A percentile compares a stretch with the other conserved stretches of the same genome.
These are phyloP conservation scores for Blastocystis sp. DNA, from an alignment of 352 stramenopile genomes.

Conservation along the genomic window DNA sequence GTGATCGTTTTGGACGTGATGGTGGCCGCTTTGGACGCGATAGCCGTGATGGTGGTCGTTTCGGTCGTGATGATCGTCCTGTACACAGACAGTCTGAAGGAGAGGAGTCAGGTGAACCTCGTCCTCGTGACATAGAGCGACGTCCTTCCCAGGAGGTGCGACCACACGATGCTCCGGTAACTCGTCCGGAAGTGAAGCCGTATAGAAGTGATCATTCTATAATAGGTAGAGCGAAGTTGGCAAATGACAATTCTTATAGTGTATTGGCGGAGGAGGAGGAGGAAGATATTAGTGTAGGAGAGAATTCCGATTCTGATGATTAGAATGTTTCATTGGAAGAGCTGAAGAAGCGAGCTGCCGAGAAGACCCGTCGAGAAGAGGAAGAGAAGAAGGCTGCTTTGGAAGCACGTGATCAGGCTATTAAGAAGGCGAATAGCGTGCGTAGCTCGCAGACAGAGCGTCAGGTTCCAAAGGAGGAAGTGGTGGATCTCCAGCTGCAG, in stretches of 20 bases:
- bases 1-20: not conserved
- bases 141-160: not conserved
- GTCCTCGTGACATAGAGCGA: not conserved
- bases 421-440: not conserved
- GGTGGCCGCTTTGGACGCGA: not conserved
- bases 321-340: conserved; percentile 40
- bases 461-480: not conserved
- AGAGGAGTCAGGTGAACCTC: not conserved
- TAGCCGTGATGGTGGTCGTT: conserved; percentile 4
- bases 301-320: not conserved
- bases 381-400: conserved; percentile 3
- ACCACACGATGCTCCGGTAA: not conserved
- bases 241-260: not conserved
- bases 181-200: not conserved
- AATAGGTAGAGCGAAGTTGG: not conserved
- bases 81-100: not conserved
- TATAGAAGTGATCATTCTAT: not conserved
- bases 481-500: not conserved
- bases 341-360: conserved; percentile 15
- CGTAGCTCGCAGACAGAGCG: not conserved
- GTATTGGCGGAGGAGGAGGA: not conserved
- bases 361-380: not conserved
- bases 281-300: not conserved
- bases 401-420: not conserved
- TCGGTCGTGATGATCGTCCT: not conserved